These are phyloP conservation scores for Rhynchospora tenuis DNA, from an alignment of 176 grass and related monocot genomes.

Conservation along the genomic window DNA sequence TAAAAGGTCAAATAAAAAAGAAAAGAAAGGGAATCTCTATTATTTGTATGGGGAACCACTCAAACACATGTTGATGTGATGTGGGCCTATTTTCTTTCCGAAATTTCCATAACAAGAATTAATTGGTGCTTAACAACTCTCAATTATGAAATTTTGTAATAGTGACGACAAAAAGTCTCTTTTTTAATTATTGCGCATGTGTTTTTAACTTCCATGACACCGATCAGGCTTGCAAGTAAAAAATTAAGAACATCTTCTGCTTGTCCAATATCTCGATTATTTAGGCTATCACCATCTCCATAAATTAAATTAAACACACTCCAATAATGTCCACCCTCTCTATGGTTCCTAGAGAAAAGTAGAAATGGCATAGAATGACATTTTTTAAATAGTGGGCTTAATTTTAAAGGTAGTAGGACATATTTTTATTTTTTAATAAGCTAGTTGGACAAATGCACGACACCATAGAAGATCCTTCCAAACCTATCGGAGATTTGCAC, in stretches of 20 bases:
- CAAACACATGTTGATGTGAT: not conserved
- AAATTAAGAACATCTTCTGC: too few relatives aligned
- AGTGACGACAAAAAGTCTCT: not conserved
- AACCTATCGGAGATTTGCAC: not conserved
- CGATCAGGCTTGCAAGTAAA: too few relatives aligned
- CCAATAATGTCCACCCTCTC: too few relatives aligned
- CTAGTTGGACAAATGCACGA: not conserved
- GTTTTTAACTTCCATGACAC: too few relatives aligned
- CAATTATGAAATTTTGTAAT: constrained; percentile 3
- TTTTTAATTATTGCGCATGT: too few relatives aligned
- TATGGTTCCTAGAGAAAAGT: too few relatives aligned
- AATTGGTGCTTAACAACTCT: not conserved
- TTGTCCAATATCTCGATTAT: too few relatives aligned
- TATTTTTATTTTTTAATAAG: not conserved
- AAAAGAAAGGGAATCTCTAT: not conserved
- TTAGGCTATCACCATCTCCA: not conserved
- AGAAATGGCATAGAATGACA: too few relatives aligned
- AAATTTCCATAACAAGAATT: not conserved
- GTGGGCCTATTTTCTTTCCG: not conserved
- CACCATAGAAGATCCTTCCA: not conserved
- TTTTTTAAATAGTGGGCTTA: too few relatives aligned
- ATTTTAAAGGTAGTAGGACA: too few relatives aligned
- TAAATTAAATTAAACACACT: not conserved
- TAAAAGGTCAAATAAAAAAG: too few relatives aligned
- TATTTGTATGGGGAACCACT: not conserved